phyloP scores from a whole-genome alignment of 2,329 filamentous ascomycete species.

The Periconia sp. region DNA sequence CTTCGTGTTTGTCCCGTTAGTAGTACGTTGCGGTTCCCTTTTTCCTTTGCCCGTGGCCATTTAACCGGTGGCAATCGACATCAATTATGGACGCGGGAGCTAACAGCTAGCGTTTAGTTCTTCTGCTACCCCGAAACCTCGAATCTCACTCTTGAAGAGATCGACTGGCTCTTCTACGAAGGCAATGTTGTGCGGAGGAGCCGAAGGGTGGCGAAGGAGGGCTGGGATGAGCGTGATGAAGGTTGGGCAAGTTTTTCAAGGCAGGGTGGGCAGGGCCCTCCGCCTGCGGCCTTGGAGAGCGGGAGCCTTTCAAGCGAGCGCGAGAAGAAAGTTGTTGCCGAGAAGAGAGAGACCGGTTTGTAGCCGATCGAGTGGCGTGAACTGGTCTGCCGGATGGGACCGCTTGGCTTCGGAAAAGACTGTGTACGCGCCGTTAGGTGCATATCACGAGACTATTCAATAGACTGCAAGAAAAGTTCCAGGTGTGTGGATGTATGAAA shows the following conservation, averaged over 20 bases:
- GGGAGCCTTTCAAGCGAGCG: slow-evolving; percentile 15
- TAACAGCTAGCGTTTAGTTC: slow-evolving; percentile 35
- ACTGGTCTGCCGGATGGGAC: too few species aligned
- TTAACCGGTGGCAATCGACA: slow-evolving; percentile 3
- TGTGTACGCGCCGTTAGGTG: too few species aligned
- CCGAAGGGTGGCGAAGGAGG: slow-evolving; percentile 27
- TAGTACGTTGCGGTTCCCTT: slow-evolving; percentile 27
- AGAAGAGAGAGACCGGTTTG: slow-evolving; percentile 21
- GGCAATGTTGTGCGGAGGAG: slow-evolving; percentile 31
- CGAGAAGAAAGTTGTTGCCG: slow-evolving; percentile 17
- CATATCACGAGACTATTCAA: too few species aligned
- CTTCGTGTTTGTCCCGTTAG: slow-evolving; percentile 52
- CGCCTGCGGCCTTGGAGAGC: slow-evolving; percentile 15
- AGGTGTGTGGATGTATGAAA: too few species aligned
- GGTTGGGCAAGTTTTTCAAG: slow-evolving; percentile 8
- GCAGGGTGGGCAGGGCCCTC: slow-evolving; percentile 11
- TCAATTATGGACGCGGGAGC: background rate
- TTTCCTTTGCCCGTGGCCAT: background rate
- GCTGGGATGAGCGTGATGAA: slow-evolving; percentile 27
- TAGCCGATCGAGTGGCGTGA: too few species aligned
- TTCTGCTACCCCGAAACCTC: slow-evolving; percentile 49
- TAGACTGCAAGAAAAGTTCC: too few species aligned
- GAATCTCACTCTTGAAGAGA: slow-evolving; percentile 44
- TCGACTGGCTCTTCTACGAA: slow-evolving; percentile 43
- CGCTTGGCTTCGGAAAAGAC: too few species aligned